Conservation (phyloP, 2,329 filamentous ascomycete genomes). For the Trichothecium roseum region DNA sequence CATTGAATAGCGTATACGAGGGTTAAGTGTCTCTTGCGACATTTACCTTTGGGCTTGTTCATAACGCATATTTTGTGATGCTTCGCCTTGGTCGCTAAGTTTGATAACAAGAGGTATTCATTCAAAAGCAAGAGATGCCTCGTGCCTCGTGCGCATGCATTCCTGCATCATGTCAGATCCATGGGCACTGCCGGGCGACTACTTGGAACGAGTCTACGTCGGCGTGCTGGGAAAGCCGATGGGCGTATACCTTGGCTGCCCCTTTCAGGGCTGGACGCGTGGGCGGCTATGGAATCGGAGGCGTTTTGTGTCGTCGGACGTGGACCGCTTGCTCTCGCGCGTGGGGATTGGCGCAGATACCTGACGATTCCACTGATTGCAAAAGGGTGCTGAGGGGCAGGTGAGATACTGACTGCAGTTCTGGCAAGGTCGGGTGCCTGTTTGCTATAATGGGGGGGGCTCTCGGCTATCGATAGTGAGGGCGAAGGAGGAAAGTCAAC, state of each 20-base stretch:
- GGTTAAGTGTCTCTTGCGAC: too few species aligned
- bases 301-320: conserved; percentile 21
- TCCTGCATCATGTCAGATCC: too few species aligned
- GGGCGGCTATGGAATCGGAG: conserved; percentile 28
- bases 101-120: too few species aligned
- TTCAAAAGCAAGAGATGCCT: too few species aligned
- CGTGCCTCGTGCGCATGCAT: too few species aligned
- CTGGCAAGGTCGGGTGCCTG: conserved; percentile 24
- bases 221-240: conserved; percentile 27
- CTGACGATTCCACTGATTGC: too few species aligned
- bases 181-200: conserved; percentile 8
- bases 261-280: conserved; percentile 27
- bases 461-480: conserved; percentile 13
- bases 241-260: conserved; percentile 25
- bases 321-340: conserved; percentile 19
- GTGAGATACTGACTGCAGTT: conserved; percentile 28
- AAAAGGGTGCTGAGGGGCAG: too few species aligned
- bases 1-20: too few species aligned
- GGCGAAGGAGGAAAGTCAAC: too few species aligned
- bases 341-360: conserved; percentile 17
- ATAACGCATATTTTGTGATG: too few species aligned
- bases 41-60: too few species aligned
- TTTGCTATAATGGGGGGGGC: conserved; percentile 23
- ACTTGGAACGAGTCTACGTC: conserved; percentile 23
- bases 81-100: too few species aligned